Evolutionary conservation across 805 yeast genomes (phyloP).

Genomic region (Candida xyloterini): DNA sequence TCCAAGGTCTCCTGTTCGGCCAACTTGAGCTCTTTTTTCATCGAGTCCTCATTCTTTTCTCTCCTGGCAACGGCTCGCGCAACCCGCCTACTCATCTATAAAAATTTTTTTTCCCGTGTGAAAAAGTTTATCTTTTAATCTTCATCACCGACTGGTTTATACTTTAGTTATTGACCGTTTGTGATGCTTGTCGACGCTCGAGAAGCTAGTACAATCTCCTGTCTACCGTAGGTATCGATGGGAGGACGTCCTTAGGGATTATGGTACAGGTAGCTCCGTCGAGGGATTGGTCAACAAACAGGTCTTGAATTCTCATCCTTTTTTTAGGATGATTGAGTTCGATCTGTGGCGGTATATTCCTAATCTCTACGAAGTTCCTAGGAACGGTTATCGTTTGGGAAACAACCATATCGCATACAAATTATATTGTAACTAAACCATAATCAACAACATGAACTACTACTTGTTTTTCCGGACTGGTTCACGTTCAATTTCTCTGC

Average conservation of each 20-base stretch:
- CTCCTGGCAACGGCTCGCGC: conserved; percentile 30
- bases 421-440: conserved; percentile 5
- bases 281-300: conserved; percentile 84
- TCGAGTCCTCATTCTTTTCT: conserved; percentile 12
- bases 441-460: conserved; percentile 19
- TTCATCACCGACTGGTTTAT: conserved; percentile 31
- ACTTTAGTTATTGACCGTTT: conserved; percentile 18
- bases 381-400: conserved; percentile 97
- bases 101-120: conserved; percentile 5
- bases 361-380: conserved; percentile 92
- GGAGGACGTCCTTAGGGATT: conserved; percentile 25
- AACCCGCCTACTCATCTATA: conserved; percentile 33
- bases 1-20: conserved; percentile 37
- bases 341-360: conserved; percentile 97
- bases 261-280: conserved; percentile 93
- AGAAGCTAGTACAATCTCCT: conserved; percentile 34
- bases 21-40: conserved; percentile 21
- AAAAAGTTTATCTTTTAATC: conserved; percentile 36
- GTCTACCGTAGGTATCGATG: conserved; percentile 32
- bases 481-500: conserved; percentile 29
- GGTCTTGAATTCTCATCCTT: conserved; percentile 8
- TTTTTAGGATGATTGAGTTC: conserved; percentile 50
- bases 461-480: conserved; percentile 19
- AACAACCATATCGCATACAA: conserved; percentile 99
- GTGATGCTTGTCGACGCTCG: conserved; percentile 34